Evolutionary conservation across 1,284 basidiomycete species (phyloP), one percentile per base, ranked within the genome.

Genomic region (Sanghuangporus weigelae): DNA sequence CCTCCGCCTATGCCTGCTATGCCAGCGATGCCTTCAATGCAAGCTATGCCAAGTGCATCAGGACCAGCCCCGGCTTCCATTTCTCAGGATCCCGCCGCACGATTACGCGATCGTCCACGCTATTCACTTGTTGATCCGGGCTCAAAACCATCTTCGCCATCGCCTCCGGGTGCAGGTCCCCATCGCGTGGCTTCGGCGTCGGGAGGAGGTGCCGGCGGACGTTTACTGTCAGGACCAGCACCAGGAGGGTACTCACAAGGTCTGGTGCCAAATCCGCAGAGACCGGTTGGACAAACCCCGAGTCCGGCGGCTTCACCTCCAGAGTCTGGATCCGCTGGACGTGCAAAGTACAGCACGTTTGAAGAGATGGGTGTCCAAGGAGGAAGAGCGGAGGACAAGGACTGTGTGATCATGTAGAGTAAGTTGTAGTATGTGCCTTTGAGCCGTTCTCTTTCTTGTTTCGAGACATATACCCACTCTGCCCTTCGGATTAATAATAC

Each of bases 361-460:
- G 90, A 89, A 40, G 95, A 96, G 79, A 96, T 96, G 94, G 94
- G 94, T 0, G 88, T 94, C 70, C 80, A 84, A 56, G 85, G 87
- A 16, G 84, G 81, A 49, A 90, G 88, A 69, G 82, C 84, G 56
- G 85, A 93, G 70, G 84, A 91, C 31, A 87, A 93, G 72, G 89
- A 93, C 0, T 96, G 93, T 77, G 76, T 89, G 49, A 81, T 94
- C 66, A 93, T 93, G 90, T 94, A 60, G 48, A 54, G 57, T n/a
- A 14, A 59, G 58, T 26, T 7, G 23, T 55, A 55, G 55, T 6
- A 3, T 23, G 8, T 48, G 39, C 19, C 16, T 21, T 19, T 14
- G 1, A 56, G 8, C 19, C 35, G 4, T 23, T 36, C 39, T 42
- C 21, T 23, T 26, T 39, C 54, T 19, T 56, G 31, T 31, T 55